A percentile compares a stretch with the other conserved stretches of the same genome.
These are phyloP conservation scores for Closterium sp. DNA, from an alignment of 139 green algal genomes.

Conservation along the genomic window DNA sequence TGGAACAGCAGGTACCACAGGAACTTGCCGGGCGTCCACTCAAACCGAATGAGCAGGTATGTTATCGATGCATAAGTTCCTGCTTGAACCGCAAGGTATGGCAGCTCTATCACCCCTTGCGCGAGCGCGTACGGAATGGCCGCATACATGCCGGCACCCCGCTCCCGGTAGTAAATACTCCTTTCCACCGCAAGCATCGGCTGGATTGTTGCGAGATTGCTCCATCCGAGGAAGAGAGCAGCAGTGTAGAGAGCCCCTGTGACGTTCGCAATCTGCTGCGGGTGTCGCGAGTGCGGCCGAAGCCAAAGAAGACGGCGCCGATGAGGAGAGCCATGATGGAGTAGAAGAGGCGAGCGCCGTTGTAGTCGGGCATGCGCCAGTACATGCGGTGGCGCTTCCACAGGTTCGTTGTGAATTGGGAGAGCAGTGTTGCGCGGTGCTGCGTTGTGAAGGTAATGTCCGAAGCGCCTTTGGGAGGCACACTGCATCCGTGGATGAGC, in stretches of 20 bases:
- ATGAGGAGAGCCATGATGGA: slow-evolving; percentile 51
- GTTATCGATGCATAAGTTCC: too few relatives aligned
- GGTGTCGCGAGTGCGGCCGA: not conserved
- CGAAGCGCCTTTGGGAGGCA: not conserved
- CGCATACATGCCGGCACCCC: slow-evolving; percentile 3
- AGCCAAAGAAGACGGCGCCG: slow-evolving; percentile 50
- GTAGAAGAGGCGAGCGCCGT: slow-evolving; percentile 34
- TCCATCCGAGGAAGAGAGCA: not conserved
- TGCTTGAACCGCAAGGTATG: slow-evolving; percentile 53
- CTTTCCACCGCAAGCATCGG: not conserved
- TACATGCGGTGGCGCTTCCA: slow-evolving; percentile 37
- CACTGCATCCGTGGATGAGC: not conserved
- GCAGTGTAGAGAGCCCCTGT: not conserved
- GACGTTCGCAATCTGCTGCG: slow-evolving; percentile 54
- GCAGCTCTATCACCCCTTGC: slow-evolving; percentile 58
- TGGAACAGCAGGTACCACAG: slow-evolving; percentile 49
- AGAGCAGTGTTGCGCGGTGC: not conserved
- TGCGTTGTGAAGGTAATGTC: slow-evolving; percentile 12
- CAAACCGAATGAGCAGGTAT: slow-evolving; percentile 59
- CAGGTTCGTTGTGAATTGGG: slow-evolving; percentile 6
- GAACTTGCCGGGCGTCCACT: slow-evolving; percentile 27
- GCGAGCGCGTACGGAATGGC: slow-evolving; percentile 24
- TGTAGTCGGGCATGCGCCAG: slow-evolving; percentile 44
- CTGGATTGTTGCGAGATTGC: not conserved
- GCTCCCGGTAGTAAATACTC: not conserved